Conservation (phyloP, 352 stramenopile species). For the Aphanomyces cochlioides region DNA sequence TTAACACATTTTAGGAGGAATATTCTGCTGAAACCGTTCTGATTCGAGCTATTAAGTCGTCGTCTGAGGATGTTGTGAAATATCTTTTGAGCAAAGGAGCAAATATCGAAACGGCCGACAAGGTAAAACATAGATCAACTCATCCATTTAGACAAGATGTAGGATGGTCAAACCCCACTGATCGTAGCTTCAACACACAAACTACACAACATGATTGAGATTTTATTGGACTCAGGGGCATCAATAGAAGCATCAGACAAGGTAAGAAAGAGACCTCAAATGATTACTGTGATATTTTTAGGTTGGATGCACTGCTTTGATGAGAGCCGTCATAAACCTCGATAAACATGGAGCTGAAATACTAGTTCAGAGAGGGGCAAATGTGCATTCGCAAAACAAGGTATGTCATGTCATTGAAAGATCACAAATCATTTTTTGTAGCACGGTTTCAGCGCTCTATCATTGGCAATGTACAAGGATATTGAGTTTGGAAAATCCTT, state of each 20-base stretch:
- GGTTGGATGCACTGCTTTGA: constrained; percentile 15
- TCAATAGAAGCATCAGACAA: constrained; percentile 15
- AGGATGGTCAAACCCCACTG: constrained; percentile 13
- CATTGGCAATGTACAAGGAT: constrained; percentile 19
- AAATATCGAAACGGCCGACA: constrained; percentile 1
- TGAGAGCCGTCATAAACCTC: constrained; percentile 13
- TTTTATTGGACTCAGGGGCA: constrained; percentile 2
- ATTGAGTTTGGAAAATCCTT: constrained; percentile 5
- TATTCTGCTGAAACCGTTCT: constrained; percentile 14
- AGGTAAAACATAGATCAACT: background rate
- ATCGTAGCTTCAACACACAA: constrained; percentile 9
- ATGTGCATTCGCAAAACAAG: constrained; percentile 8
- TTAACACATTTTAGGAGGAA: background rate
- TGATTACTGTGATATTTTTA: background rate
- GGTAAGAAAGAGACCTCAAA: background rate
- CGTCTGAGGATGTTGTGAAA: background rate
- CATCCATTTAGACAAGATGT: background rate
- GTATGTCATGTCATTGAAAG: background rate
- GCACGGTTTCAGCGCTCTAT: constrained; percentile 11
- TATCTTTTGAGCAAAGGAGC: constrained; percentile 6
- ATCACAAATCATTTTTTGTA: background rate
- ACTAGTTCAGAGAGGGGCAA: background rate
- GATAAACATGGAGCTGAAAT: background rate
- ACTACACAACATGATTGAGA: constrained; percentile 8
- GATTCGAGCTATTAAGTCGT: constrained; percentile 1